Conservation (phyloP, 1,139 yeast species). For the Magnusiomyces sp. region DNA sequence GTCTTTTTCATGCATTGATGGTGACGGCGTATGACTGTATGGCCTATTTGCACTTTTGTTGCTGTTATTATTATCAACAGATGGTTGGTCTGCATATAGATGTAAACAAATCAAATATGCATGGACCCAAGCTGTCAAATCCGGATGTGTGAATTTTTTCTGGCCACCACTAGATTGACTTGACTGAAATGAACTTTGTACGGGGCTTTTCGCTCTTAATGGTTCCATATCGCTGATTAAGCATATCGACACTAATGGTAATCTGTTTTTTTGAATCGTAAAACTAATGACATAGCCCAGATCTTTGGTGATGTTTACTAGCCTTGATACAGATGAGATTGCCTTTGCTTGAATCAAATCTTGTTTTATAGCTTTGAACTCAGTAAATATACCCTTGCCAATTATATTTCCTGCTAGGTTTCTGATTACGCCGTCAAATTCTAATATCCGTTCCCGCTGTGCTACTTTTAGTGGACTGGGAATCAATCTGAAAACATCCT, state of each 20-base stretch:
- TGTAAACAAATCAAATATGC: conserved; percentile 21
- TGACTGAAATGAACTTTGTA: too few relatives aligned
- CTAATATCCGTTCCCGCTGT: conserved; percentile 27
- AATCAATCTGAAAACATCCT: conserved; percentile 23
- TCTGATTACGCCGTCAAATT: conserved; percentile 27
- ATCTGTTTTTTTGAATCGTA: conserved; percentile 5
- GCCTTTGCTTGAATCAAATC: not conserved
- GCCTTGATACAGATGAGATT: conserved; percentile 14
- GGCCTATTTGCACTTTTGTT: too few relatives aligned
- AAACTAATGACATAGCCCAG: conserved; percentile 22
- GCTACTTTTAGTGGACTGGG: conserved; percentile 25
- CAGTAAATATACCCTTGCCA: conserved; percentile 21
- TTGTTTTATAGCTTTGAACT: conserved; percentile 14
- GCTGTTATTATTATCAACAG: not conserved
- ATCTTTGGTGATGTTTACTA: conserved; percentile 5
- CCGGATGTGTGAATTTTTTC: conserved; percentile 10
- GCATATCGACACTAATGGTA: conserved; percentile 19
- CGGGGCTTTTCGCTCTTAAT: conserved; percentile 8
- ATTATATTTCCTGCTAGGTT: conserved; percentile 21
- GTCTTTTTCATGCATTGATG: too few relatives aligned
- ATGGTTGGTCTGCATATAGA: not conserved
- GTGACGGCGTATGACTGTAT: not conserved
- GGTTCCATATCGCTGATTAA: conserved; percentile 12
- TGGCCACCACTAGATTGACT: too few relatives aligned
- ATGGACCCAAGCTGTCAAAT: conserved; percentile 29